Conservation (phyloP, 768 basidiomycete species). For the Rubroboletus pulcherrimus region DNA sequence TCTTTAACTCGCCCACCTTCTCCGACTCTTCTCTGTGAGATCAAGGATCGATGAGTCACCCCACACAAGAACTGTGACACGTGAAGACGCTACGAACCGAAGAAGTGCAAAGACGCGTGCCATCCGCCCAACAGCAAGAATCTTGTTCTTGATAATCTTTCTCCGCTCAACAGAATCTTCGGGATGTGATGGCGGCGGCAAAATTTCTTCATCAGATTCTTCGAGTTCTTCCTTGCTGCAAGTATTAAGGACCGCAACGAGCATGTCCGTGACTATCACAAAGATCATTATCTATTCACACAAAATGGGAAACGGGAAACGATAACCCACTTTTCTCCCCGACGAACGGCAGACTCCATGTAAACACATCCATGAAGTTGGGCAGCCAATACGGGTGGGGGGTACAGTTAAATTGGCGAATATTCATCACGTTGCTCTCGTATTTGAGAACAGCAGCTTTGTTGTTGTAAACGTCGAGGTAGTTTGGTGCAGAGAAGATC, state of each 20-base stretch:
- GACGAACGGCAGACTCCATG: constrained; percentile 97
- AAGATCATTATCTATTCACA: constrained; percentile 2
- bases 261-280: constrained; percentile 89
- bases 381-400: constrained; percentile 98
- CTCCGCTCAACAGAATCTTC: constrained; percentile 68
- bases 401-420: constrained; percentile 95
- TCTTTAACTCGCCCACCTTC: constrained; percentile 95
- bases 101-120: constrained; percentile 93
- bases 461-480: constrained; percentile 98
- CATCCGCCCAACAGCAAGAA: constrained; percentile 96
- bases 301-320: neutral
- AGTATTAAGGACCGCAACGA: constrained; percentile 92
- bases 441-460: constrained; percentile 99
- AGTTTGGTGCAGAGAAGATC: constrained; percentile 98
- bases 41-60: neutral
- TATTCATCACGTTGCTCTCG: constrained; percentile 98
- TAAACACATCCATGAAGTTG: constrained; percentile 99
- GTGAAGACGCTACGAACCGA: constrained; percentile 56
- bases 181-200: constrained; percentile 34
- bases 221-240: constrained; percentile 97
- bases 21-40: constrained; percentile 88
- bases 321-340: constrained; percentile 83
- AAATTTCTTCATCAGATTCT: constrained; percentile 54
- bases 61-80: neutral
- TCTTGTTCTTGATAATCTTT: constrained; percentile 96